A percentile compares a stretch with the other conserved stretches of the same genome.
Evolutionary conservation across 2,329 filamentous ascomycete genomes (phyloP).

Genomic region (Aspergillus oerlinghausenensis): DNA sequence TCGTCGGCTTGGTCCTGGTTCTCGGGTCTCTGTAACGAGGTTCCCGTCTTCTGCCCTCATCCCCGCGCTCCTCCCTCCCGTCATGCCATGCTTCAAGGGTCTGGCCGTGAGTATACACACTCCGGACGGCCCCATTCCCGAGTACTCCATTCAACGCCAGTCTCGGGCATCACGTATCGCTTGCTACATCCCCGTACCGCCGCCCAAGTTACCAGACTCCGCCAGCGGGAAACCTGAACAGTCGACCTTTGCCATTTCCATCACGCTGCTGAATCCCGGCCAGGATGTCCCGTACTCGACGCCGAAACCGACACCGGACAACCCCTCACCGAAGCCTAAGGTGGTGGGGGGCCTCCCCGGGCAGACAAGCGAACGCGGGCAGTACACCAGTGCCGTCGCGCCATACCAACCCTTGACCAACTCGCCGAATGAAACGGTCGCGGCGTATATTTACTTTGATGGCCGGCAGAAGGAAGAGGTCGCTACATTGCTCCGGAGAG

Average conservation of each 20-base stretch:
- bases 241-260: constrained; percentile 95
- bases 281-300: constrained; percentile 89
- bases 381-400: constrained; percentile 57
- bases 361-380: constrained; percentile 47
- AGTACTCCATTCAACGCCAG: constrained; percentile 93
- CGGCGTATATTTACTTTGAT: constrained; percentile 98
- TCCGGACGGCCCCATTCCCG: constrained; percentile 72
- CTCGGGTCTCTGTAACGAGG: neutral
- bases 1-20: neutral
- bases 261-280: constrained; percentile 85
- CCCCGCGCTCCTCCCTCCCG: constrained; percentile 9
- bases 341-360: constrained; percentile 69
- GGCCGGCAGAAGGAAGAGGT: constrained; percentile 94
- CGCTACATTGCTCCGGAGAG: constrained; percentile 82
- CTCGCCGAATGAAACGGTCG: constrained; percentile 93
- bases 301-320: constrained; percentile 70
- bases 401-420: constrained; percentile 91
- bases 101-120: constrained; percentile 96
- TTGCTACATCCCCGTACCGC: constrained; percentile 93
- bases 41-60: neutral
- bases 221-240: constrained; percentile 76
- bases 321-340: constrained; percentile 77
- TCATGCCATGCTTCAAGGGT: constrained; percentile 97
- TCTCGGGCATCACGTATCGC: constrained; percentile 88
- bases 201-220: constrained; percentile 68